Conservation (phyloP, 768 basidiomycete species). For the Gelatoporia subvermispora region DNA sequence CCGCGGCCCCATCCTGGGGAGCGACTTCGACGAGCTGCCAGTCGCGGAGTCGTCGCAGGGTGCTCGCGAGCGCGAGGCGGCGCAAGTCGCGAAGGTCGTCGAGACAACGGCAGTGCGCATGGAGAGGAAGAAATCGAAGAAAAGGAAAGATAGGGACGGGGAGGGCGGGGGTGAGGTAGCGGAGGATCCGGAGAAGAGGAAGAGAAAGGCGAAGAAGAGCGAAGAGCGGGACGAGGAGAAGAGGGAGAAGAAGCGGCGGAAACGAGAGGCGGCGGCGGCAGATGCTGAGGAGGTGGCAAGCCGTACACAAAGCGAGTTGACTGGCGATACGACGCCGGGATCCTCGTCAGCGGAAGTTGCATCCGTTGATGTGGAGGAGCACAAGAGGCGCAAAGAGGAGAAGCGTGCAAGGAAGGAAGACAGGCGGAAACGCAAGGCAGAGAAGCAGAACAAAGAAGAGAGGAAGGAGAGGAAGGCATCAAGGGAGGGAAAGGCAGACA, state of each 20-base stretch:
- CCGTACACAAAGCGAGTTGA: not conserved
- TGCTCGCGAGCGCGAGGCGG: constrained; percentile 1
- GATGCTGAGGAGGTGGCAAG: not conserved
- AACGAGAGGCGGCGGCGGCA: constrained; percentile 6
- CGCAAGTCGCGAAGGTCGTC: not conserved
- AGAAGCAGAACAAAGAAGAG: constrained; percentile 11
- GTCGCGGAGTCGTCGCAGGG: not conserved
- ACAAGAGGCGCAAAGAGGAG: constrained; percentile 19
- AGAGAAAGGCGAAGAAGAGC: constrained; percentile 3
- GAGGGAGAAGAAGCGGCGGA: constrained; percentile 9
- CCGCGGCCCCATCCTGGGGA: constrained; percentile 65
- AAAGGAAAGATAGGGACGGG: constrained; percentile 1
- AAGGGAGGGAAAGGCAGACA: too few relatives aligned
- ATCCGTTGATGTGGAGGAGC: constrained; percentile 15
- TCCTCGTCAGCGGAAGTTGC: too few relatives aligned
- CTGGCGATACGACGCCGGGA: constrained; percentile 2
- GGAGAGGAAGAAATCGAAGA: constrained; percentile 11
- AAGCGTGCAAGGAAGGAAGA: constrained; percentile 22
- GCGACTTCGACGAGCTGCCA: constrained; percentile 28
- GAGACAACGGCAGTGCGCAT: not conserved
- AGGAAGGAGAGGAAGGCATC: constrained; percentile 1
- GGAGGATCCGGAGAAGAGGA: constrained; percentile 3
- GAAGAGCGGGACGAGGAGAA: constrained; percentile 3
- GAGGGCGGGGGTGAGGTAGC: not conserved
- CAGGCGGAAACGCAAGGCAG: constrained; percentile 18